Evolutionary conservation across 2,329 filamentous ascomycete genomes (phyloP), one percentile per base, ranked within the genome.

Genomic region (Nigrospora osmanthi): DNA sequence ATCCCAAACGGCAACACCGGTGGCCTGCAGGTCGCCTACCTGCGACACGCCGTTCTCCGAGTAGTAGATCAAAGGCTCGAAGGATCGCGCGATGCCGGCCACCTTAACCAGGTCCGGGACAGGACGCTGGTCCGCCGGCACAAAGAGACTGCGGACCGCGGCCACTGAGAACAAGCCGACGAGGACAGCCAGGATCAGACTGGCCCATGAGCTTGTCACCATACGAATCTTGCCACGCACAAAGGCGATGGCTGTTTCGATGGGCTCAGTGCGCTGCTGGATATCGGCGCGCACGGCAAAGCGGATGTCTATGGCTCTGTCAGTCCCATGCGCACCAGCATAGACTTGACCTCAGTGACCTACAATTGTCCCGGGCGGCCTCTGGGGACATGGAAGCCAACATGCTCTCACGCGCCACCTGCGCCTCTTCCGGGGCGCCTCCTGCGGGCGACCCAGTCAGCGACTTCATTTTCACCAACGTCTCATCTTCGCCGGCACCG

Each of bases 61-160:
- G 61, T 94, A 95, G 69, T 93, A 93, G 50, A 97, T 94, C 38
- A 96, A 76, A 6, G 91, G 91, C 63, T 96, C 91, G 58, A 96
- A 95, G 11, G 89, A 89, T 56, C 88, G 88, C 40, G 90, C 90
- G 52, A 97, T 80, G 42, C 85, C 83, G 4, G 90, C 90, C 19
- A 96, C 85, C 62, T 95, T 95, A 60, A 95, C 85, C 14, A 97
- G 75, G 60, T 96, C 90, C 0, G 88, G 88, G 2, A 86, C 83
- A 1, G 86, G 79, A 12, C 73, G 81, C 34, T 78, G 73, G 6
- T 71, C 64, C 30, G 81, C 83, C 11, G 89, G 87, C 47, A 85
- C 75, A 42, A 87, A 78, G 14, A 94, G 67, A 11, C 79, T 74
- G 49, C 82, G 78, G 54, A 87, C 62, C 17, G 83, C 68, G 9